Evolutionary conservation across 2,329 filamentous ascomycete species (phyloP), one percentile per base, ranked within the genome.

Genomic region (Pleurostoma richardsiae): DNA sequence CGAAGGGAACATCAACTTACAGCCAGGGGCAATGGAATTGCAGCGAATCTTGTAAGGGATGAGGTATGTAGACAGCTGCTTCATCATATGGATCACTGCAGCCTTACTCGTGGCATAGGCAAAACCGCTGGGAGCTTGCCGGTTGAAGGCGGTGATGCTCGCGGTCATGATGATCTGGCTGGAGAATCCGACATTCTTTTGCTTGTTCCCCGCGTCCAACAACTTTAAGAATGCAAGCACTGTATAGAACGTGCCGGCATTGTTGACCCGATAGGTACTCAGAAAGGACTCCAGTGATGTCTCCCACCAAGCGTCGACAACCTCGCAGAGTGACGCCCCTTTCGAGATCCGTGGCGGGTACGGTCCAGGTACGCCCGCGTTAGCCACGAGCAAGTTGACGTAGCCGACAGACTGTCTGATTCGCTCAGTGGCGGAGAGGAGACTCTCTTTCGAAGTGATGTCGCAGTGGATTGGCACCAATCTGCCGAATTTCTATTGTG

Each of bases 31-130:
- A 33, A 63, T 51, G 6, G 52, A 50, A 43, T 60, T 59, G 10
- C 50, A 49, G 7, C 60, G 65, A n/a, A 88, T 71, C 1, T 71
- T 66, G 27, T 75, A 72, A 47, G 77, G 76, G 41, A 74, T 71
- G 42, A 87, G 73, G 55, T 79, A 74, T 26, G 81, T 79, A 5
- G 77, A 76, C 61, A 88, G 74, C 56, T 84, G 72, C 62, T 85
- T 86, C 29, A 80, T 80, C 53, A 88, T 61, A 54, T 87, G 83
- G 2, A 82, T 77, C 0, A 80, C 78, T 0, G 77, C 84, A 1
- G 79, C 82, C 65, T 88, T 88, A 46, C 77, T 80, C 1, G 79
- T 72, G 47, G 82, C 82, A 64, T 88, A 88, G 0, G 77, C 74
- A 59, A 82, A 86, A 51, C 86, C 82, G 29, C 79, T 76, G 48